Conservation (phyloP, 169 alveolate species). For the Perkinsus olseni region DNA sequence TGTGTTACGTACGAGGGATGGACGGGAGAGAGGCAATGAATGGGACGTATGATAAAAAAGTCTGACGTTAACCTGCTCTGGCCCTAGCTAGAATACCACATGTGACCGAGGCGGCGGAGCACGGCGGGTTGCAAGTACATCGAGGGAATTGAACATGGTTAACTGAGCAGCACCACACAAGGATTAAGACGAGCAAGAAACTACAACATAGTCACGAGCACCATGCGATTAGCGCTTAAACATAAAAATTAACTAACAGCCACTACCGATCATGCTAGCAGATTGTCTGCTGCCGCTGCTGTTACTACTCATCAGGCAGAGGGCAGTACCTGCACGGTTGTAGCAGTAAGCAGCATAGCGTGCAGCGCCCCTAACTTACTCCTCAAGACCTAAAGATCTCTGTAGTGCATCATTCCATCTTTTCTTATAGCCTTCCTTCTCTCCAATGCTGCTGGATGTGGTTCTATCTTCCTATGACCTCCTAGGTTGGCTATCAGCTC, state of each 20-base stretch:
- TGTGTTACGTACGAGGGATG: background rate
- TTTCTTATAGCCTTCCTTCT: background rate
- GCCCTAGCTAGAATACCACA: no score
- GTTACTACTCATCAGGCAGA: background rate
- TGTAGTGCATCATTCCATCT: background rate
- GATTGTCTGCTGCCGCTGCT: no score
- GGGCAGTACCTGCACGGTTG: background rate
- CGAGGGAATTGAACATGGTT: no score
- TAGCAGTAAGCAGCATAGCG: background rate
- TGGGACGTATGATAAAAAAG: no score
- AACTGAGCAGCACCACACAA: no score
- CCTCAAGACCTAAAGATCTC: background rate
- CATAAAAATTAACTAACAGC: no score
- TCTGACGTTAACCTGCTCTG: no score
- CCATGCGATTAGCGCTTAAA: background rate
- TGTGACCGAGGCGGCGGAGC: no score
- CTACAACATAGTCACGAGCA: background rate
- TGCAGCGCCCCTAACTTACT: background rate
- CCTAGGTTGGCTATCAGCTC: background rate
- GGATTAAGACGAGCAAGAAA: no score
- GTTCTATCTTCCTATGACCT: background rate
- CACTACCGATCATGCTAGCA: no score
- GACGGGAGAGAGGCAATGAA: no score
- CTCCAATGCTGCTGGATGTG: background rate
- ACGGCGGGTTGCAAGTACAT: no score